These are phyloP conservation scores for Botrytis tulipae DNA, from an alignment of 2,329 filamentous ascomycete species.

Conservation along the genomic window DNA sequence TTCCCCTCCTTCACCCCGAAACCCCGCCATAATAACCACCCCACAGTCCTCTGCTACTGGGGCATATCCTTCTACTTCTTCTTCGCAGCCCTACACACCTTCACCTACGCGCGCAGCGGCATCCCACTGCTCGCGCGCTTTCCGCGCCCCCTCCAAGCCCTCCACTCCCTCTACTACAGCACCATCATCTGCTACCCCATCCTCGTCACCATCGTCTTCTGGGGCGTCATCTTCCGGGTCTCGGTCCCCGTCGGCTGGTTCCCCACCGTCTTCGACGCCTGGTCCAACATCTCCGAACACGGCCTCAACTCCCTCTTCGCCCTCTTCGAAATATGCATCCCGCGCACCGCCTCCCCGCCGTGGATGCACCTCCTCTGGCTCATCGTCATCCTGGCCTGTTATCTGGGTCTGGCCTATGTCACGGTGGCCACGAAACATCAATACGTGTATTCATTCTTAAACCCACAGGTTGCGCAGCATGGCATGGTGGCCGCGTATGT, in stretches of 20 bases:
- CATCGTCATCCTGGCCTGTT: conserved; percentile 67
- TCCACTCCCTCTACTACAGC: conserved; percentile 64
- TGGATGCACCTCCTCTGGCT: conserved; percentile 67
- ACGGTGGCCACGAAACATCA: conserved; percentile 67
- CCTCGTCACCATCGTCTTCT: conserved; percentile 70
- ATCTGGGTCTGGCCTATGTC: conserved; percentile 72
- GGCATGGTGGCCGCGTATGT: conserved; percentile 31
- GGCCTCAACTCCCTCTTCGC: conserved; percentile 71
- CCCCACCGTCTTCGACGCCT: conserved; percentile 50
- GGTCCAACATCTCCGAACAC: conserved; percentile 71
- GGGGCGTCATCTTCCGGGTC: conserved; percentile 56
- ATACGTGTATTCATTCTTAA: conserved; percentile 78
- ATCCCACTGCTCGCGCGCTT: conserved; percentile 57
- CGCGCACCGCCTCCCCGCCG: conserved; percentile 61
- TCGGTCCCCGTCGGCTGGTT: conserved; percentile 44
- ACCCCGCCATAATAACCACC: not conserved
- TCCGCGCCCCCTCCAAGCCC: conserved; percentile 60
- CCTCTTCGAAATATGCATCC: conserved; percentile 70
- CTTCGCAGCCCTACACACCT: conserved; percentile 65
- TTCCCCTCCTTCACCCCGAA: not conserved
- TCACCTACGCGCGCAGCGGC: conserved; percentile 60
- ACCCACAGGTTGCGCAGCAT: conserved; percentile 45
- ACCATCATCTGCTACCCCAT: conserved; percentile 63
- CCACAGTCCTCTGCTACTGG: conserved; percentile 62
- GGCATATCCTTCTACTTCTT: conserved; percentile 77